These are phyloP conservation scores for Crithidia mellificae DNA, from an alignment of 208 protist species.

Conservation along the genomic window DNA sequence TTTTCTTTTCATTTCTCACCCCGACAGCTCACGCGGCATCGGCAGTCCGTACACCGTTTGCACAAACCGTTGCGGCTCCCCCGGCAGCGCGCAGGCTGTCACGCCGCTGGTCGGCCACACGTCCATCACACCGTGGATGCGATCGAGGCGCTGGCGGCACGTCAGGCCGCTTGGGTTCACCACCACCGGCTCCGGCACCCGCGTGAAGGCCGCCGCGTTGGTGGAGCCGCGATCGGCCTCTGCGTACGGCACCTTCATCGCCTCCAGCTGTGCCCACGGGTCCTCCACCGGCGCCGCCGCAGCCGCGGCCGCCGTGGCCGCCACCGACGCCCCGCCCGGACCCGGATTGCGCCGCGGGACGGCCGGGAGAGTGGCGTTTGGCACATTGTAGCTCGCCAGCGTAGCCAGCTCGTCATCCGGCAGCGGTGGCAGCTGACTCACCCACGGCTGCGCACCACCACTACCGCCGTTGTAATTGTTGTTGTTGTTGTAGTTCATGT, in stretches of 20 bases:
- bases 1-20: constrained; percentile 1
- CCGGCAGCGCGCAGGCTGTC: constrained; percentile 36
- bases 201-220: constrained; percentile 17
- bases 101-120: constrained; percentile 62
- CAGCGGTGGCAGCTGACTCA: constrained; percentile 46
- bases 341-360: background rate
- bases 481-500: constrained; percentile 11
- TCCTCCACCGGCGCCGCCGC: constrained; percentile 17
- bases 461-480: background rate
- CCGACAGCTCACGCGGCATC: constrained; percentile 54
- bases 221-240: constrained; percentile 9
- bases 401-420: constrained; percentile 56
- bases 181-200: constrained; percentile 47
- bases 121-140: constrained; percentile 49
- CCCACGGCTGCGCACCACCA: constrained; percentile 20
- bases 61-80: constrained; percentile 45
- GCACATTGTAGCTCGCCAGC: constrained; percentile 60
- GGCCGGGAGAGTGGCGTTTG: constrained; percentile 29
- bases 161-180: constrained; percentile 56
- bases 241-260: constrained; percentile 53
- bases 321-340: background rate
- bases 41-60: constrained; percentile 57
- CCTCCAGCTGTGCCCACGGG: constrained; percentile 51
- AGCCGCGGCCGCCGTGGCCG: constrained; percentile 1
- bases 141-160: constrained; percentile 51